Evolutionary conservation across 1,139 yeast genomes (phyloP), one percentile per base, ranked within the genome.

Genomic region (Debaryomycetaceae sp.): DNA sequence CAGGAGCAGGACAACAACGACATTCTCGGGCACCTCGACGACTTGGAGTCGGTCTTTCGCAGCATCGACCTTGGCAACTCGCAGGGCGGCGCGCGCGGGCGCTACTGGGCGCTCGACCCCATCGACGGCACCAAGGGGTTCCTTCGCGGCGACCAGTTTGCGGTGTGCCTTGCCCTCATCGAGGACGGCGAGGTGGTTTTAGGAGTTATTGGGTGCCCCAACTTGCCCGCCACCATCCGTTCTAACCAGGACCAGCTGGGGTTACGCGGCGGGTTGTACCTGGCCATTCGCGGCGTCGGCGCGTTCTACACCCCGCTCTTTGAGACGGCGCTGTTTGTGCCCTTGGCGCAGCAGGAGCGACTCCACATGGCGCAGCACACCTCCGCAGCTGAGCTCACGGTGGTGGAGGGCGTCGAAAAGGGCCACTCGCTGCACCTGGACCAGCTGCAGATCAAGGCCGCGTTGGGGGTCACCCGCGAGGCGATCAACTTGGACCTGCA

Each of bases 91-190:
- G 45, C 63, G 23, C 64, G 58, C 28, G 95, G 96, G 18, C 68
- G 97, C 41, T 78, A 84, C 55, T 91, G 99, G 99, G 95, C 97
- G 0, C 62, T 91, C 48, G 99, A 91, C 52, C 99, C 99, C 20
- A 89, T 91, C 40, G 99, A 91, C 52, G 99, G 99, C 11, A 91
- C 99, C 14, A 89, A 89, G 53, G 99, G 99, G 0, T 91, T 91
- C 51, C 65, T 91, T 36, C 71, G 99, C 51, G 95, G 95, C 25
- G 97, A 89, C 40, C 99, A 91, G 55, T 91, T 86, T 56, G 97
- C 98, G 3, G 95, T 91, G 2, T 93, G 99, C 51, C 64, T 91
- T 34, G 96, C 95, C 0, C 64, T 91, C 42, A 79, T 91, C 33
- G 93, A 80, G 27, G 82, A 89, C 48, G 95, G 96, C 9, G 65